Evolutionary conservation across 257 asterid species (phyloP), one percentile per base, ranked within the genome.

Genomic region (Solanum piurae): DNA sequence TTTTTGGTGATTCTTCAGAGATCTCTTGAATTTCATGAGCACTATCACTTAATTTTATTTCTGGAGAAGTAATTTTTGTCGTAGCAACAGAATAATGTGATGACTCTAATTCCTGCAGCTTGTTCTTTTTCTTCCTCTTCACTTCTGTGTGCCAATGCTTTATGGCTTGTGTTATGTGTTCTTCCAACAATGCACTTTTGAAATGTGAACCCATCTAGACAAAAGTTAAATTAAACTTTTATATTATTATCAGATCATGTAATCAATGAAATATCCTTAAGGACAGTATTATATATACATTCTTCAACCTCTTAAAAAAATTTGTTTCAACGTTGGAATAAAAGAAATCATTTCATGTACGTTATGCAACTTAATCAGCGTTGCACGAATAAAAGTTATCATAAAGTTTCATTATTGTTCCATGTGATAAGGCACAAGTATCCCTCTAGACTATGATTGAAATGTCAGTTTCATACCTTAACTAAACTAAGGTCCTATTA

Each of bases 121-220:
- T 52, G 11, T 52, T 52, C 71, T 82, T 91, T 80, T 90, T 89
- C 88, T 92, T 95, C 49, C 89, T 89, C 90, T 83, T 93, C 89
- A 90, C 96, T 6, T 91, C 89, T 58, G 89, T 85, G 88, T 95
- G 97, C 98, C 97, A 95, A 75, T 84, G 88, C 87, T 89, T 95
- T 85, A 95, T 68, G 88, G 89, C 94, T 6, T 94, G 93, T 42
- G 93, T 72, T 34, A 95, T 92, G 34, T 91, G 91, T 55, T 92
- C 95, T 87, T 93, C 97, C 12, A 95, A 77, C 71, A 92, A 92
- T 85, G 93, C 90, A 25, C 83, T 92, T 87, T 95, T 95, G 72
- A 89, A 93, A 37, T 90, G 31, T 64, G 97, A 92, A 4, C 98
- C 98, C 98, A 95, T 95, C 98, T 95, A 88, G 5, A 31, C 6